A percentile compares a stretch with the other conserved stretches of the same genome.
Conservation (phyloP, 805 yeast species). For the Schwanniomyces pseudopolymorphus region DNA sequence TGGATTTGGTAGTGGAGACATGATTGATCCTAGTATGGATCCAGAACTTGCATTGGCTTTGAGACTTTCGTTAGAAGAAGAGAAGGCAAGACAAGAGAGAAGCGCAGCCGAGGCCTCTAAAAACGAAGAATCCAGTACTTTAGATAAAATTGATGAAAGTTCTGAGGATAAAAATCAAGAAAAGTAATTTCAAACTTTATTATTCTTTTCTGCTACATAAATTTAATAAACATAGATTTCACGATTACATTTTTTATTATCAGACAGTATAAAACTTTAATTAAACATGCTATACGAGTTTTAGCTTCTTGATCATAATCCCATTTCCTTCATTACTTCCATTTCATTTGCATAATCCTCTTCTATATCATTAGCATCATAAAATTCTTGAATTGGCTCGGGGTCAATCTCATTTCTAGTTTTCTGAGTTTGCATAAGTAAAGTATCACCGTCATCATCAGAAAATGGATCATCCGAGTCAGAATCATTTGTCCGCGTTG, state of each 20-base stretch:
- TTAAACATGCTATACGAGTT: not conserved
- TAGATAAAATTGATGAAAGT: conserved; percentile 33
- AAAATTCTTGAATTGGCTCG: not conserved
- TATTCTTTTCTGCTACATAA: not conserved
- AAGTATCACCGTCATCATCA: conserved; percentile 20
- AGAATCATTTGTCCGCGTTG: not conserved
- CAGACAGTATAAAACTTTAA: not conserved
- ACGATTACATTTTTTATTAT: not conserved
- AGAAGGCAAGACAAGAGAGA: conserved; percentile 86
- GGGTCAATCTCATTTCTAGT: not conserved
- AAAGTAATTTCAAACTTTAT: not conserved
- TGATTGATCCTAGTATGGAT: conserved; percentile 82
- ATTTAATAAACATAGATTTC: not conserved
- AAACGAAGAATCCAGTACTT: conserved; percentile 17
- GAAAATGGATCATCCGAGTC: conserved; percentile 21
- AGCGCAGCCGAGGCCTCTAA: conserved; percentile 43
- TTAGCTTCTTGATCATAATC: conserved; percentile 14
- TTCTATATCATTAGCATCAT: conserved; percentile 15
- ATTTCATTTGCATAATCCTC: conserved; percentile 23
- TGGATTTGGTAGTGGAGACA: conserved; percentile 41
- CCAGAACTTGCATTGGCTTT: conserved; percentile 97
- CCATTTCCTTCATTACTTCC: conserved; percentile 40
- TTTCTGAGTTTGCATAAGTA: not conserved
- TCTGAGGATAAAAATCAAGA: conserved; percentile 15
- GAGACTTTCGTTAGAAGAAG: conserved; percentile 92